A percentile compares a stretch with the other conserved stretches of the same genome.
Conservation (phyloP, 768 basidiomycete species). For the Boletus rubescentipes region DNA sequence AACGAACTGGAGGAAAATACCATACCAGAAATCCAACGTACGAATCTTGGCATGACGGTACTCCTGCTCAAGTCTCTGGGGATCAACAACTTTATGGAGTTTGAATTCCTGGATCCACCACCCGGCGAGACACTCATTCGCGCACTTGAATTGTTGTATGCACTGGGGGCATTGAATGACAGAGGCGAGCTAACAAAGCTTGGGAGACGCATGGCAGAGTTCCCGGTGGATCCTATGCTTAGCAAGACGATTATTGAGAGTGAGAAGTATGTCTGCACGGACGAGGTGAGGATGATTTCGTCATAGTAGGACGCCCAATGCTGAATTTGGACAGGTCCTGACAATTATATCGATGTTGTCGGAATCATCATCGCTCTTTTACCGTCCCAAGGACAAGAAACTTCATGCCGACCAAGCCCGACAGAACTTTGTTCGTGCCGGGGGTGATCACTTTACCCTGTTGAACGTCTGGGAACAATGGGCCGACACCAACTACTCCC, state of each 20-base stretch:
- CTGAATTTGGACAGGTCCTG: constrained; percentile 57
- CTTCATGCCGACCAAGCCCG: constrained; percentile 96
- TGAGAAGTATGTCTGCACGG: constrained; percentile 91
- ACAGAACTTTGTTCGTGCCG: constrained; percentile 92
- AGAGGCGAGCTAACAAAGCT: constrained; percentile 96
- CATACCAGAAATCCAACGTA: constrained; percentile 98
- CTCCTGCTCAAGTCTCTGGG: constrained; percentile 93
- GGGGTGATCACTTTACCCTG: constrained; percentile 97
- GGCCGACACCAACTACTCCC: constrained; percentile 96
- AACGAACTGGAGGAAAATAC: constrained; percentile 98
- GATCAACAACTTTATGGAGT: constrained; percentile 97
- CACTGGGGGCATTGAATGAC: constrained; percentile 94
- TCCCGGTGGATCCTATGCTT: constrained; percentile 97
- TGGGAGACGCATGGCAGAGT: constrained; percentile 96
- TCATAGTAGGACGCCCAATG: neutral
- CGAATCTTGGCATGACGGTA: constrained; percentile 94
- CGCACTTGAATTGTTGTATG: constrained; percentile 90
- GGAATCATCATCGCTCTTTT: constrained; percentile 93
- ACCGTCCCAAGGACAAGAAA: constrained; percentile 98
- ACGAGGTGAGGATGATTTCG: constrained; percentile 65
- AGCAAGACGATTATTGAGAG: constrained; percentile 96
- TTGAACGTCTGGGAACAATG: constrained; percentile 99
- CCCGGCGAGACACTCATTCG: constrained; percentile 97
- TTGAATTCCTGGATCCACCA: constrained; percentile 98
- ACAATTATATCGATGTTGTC: constrained; percentile 98